Evolutionary conservation across 1,284 basidiomycete genomes (phyloP).

Genomic region (Omphalotus olearius): DNA sequence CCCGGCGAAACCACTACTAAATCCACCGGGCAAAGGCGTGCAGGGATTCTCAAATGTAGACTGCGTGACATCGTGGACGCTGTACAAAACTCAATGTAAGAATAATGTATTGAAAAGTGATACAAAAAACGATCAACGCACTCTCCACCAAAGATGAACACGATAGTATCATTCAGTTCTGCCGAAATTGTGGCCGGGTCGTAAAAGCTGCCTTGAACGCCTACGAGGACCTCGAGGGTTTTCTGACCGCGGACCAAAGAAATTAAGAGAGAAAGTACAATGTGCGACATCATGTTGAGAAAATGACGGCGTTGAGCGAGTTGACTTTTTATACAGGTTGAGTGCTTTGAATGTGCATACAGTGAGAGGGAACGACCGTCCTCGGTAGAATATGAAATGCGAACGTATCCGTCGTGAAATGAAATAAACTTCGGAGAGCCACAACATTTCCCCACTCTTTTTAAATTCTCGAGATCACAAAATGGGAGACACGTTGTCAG

Average conservation of each 20-base stretch:
- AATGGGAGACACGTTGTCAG: too few species aligned
- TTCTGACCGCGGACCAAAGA: background rate
- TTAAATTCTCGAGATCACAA: too few species aligned
- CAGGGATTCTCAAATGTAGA: constrained; percentile 19
- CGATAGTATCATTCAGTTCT: background rate
- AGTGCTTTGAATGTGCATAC: too few species aligned
- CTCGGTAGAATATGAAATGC: too few species aligned
- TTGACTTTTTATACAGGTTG: too few species aligned
- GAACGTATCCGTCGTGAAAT: too few species aligned
- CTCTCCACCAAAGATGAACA: constrained; percentile 3
- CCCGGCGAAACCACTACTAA: constrained; percentile 20
- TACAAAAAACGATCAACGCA: background rate
- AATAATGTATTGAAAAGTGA: too few species aligned
- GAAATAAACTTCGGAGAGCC: too few species aligned
- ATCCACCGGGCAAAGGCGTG: constrained; percentile 20
- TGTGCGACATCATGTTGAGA: too few species aligned
- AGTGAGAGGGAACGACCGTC: too few species aligned
- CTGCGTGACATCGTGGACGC: constrained; percentile 22
- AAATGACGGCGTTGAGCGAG: too few species aligned
- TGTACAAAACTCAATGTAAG: constrained; percentile 1
- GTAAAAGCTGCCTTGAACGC: constrained; percentile 2
- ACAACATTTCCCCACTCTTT: too few species aligned
- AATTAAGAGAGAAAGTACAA: background rate
- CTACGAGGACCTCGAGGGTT: background rate
- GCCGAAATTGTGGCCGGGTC: background rate